These are phyloP conservation scores for Postia placenta DNA, from an alignment of 768 basidiomycete species.

Conservation along the genomic window DNA sequence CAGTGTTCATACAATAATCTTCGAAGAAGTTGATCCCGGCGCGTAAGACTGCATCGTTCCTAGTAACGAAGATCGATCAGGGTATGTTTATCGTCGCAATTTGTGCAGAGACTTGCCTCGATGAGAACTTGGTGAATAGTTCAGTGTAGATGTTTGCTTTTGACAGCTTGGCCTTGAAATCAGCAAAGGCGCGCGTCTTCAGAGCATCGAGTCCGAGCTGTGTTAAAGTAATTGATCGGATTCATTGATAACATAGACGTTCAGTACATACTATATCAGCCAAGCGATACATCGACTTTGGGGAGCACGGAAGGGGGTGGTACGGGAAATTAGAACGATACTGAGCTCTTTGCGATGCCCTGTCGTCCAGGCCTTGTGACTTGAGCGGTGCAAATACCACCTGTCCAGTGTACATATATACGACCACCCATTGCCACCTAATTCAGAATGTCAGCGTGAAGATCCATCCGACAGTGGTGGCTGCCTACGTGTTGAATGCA, in stretches of 20 bases:
- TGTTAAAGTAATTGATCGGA: not conserved
- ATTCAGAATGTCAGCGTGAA: too few species aligned
- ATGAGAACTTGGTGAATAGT: slow-evolving; percentile 6
- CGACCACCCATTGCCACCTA: slow-evolving; percentile 2
- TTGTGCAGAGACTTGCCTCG: too few species aligned
- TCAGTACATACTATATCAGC: slow-evolving; percentile 4
- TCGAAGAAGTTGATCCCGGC: not conserved
- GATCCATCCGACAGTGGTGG: too few species aligned
- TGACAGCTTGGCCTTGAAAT: too few species aligned
- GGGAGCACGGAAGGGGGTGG: slow-evolving; percentile 1
- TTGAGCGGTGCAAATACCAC: slow-evolving; percentile 2
- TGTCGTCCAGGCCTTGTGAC: not conserved
- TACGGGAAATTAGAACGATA: not conserved
- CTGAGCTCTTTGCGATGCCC: not conserved
- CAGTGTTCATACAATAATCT: not conserved
- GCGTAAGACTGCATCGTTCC: not conserved
- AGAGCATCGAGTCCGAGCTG: slow-evolving; percentile 6
- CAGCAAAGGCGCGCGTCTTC: too few species aligned
- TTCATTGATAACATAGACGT: too few species aligned
- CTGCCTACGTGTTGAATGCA: not conserved
- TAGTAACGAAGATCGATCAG: too few species aligned
- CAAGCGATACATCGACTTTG: slow-evolving; percentile 3
- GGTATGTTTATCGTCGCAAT: too few species aligned
- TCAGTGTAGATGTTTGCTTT: slow-evolving; percentile 3
- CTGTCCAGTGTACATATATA: slow-evolving; percentile 1